Conservation (phyloP, 495 filamentous ascomycete genomes). For the Xylaria sp. region DNA sequence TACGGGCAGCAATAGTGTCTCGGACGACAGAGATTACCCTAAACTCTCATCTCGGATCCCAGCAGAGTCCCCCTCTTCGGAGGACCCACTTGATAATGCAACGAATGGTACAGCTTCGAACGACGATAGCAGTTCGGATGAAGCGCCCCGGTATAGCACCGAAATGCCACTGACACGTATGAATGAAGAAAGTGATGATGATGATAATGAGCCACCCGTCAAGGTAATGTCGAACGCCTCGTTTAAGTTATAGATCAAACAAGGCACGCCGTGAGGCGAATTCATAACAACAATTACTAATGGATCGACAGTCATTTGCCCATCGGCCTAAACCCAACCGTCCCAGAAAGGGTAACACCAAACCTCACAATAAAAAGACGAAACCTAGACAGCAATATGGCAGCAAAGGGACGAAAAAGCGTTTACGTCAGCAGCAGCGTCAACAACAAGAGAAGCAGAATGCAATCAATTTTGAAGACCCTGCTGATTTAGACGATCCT, state of each 20-base stretch:
- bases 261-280: background rate
- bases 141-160: conserved; percentile 26
- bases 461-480: conserved; percentile 30
- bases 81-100: conserved; percentile 36
- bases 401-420: conserved; percentile 45
- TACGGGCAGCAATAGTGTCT: conserved; percentile 66
- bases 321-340: conserved; percentile 33
- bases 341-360: conserved; percentile 31
- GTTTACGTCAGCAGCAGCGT: conserved; percentile 40
- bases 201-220: conserved; percentile 45
- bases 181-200: conserved; percentile 61
- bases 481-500: conserved; percentile 27
- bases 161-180: conserved; percentile 50
- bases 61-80: conserved; percentile 35
- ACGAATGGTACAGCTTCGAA: conserved; percentile 42
- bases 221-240: conserved; percentile 33
- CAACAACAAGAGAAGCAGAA: conserved; percentile 34
- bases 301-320: conserved; percentile 23
- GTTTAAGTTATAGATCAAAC: background rate
- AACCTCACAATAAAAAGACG: conserved; percentile 42
- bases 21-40: conserved; percentile 63
- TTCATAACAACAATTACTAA: conserved; percentile 21
- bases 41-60: conserved; percentile 59
- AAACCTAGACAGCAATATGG: conserved; percentile 46
- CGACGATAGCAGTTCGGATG: conserved; percentile 53